Evolutionary conservation across 2,329 filamentous ascomycete genomes (phyloP), one percentile per base, ranked within the genome.

Genomic region (Falciphora oryzae): DNA sequence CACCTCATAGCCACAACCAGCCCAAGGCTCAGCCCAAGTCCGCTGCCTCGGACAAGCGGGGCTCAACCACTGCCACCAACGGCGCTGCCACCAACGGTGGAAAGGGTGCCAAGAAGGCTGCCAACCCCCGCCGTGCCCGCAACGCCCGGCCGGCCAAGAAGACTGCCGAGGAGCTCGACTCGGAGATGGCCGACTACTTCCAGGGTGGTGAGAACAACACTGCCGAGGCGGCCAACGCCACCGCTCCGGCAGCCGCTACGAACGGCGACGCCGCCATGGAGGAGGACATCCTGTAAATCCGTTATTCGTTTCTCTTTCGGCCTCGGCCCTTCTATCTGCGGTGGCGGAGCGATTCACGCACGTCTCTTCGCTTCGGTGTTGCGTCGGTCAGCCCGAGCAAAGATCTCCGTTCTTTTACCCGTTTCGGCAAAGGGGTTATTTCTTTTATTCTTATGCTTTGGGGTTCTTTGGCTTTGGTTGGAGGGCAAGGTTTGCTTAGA

Each of bases 141-240:
- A 89, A 81, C 72, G 81, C 83, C 69, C 86, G 89, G 71, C 83
- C 89, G 70, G 79, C 88, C 73, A 82, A 96, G 81, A 98, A 98
- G 90, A 96, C 93, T 0, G 88, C 90, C 1, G 94, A 97, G 75
- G 93, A 99, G 80, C 87, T 99, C 31, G 95, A 99, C 76, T 93
- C 92, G 5, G 95, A 99, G 77, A 99, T 99, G 95, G 89, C 87
- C 27, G 95, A 98, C 77, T 99, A 99, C 81, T 98, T 96, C 75
- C 87, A 83, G 63, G 53, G 44, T 38, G 72, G 76, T 32, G 76
- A 76, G 57, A 75, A 78, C 29, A 68, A 67, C 22, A 11, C 31
- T 66, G 71, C 72, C 44, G 74, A 78, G 68, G 80, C 76, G 63
- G 80, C 80, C 69, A 80, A 77, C 63, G 74, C 79, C 66, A 79